Percentiles rank a stretch among this genome's conserved stretches.
Evolutionary conservation across 208 protist genomes (phyloP).

Genomic region (Trypanosoma platydactyli): DNA sequence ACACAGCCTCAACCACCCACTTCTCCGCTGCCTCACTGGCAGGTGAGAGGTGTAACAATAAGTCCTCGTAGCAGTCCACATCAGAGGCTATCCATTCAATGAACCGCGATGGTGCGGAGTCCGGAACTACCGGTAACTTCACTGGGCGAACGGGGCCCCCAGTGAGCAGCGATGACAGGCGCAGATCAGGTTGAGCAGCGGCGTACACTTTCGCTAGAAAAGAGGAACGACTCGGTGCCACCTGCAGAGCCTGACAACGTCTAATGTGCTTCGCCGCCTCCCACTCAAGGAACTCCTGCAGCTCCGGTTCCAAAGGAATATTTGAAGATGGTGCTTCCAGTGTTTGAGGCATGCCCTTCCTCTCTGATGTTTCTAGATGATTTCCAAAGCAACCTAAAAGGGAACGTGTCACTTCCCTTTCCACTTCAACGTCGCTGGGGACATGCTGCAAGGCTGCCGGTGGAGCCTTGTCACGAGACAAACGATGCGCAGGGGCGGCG

Average conservation of each 20-base stretch:
- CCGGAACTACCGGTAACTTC: conserved; percentile 28
- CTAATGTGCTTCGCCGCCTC: conserved; percentile 3
- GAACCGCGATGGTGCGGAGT: conserved; percentile 40
- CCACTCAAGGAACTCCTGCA: conserved; percentile 24
- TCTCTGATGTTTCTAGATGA: neutral
- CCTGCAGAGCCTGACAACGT: conserved; percentile 4
- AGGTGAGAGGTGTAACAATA: conserved; percentile 31
- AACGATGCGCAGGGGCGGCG: neutral
- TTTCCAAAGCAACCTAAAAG: conserved; percentile 14
- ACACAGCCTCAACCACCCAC: conserved; percentile 5
- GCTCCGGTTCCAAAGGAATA: conserved; percentile 6
- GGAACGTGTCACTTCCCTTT: conserved; percentile 8
- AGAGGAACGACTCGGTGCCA: neutral
- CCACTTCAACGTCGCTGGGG: neutral
- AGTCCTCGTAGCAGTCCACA: conserved; percentile 50
- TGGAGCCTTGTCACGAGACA: too few relatives aligned
- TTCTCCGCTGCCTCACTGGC: neutral
- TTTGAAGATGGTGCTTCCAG: neutral
- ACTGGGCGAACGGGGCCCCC: neutral
- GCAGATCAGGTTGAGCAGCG: neutral
- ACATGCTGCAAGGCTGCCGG: neutral
- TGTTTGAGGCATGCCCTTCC: neutral
- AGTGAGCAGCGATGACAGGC: neutral
- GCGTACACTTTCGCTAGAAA: conserved; percentile 18
- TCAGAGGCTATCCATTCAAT: conserved; percentile 55